These are phyloP conservation scores for Isatis tinctoria DNA, from an alignment of 345 rosid species.

Conservation along the genomic window DNA sequence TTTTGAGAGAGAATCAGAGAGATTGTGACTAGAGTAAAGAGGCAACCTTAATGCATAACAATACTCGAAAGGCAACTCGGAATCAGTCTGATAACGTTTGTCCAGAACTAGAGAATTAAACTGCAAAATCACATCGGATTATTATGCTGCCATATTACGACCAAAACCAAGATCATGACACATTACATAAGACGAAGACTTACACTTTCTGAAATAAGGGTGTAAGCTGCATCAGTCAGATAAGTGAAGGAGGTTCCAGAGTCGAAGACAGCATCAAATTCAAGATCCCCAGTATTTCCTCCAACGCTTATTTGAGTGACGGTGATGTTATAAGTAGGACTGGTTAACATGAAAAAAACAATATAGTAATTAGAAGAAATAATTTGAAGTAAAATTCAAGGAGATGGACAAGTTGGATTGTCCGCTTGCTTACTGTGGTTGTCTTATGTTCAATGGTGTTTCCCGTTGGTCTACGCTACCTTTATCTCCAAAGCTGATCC, in stretches of 20 bases:
- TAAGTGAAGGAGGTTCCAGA: conserved; percentile 94
- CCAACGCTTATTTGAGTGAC: conserved; percentile 58
- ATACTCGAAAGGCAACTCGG: conserved; percentile 68
- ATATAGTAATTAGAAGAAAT: neutral
- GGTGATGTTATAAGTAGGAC: conserved; percentile 84
- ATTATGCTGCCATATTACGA: neutral
- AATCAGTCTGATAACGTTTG: conserved; percentile 37
- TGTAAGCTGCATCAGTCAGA: conserved; percentile 73
- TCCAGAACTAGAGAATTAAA: conserved; percentile 54
- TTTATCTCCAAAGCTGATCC: conserved; percentile 90
- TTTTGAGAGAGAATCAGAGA: neutral
- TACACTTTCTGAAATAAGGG: conserved; percentile 58
- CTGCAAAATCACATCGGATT: conserved; percentile 40
- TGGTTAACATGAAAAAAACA: conserved; percentile 28
- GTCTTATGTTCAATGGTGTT: conserved; percentile 73
- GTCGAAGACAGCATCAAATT: conserved; percentile 77
- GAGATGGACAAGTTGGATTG: neutral
- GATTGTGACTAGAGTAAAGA: neutral
- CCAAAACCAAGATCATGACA: neutral
- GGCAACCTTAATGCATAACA: conserved; percentile 70
- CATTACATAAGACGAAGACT: conserved; percentile 27
- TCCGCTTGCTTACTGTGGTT: conserved; percentile 50
- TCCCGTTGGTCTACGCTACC: conserved; percentile 77
- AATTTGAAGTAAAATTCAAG: neutral
- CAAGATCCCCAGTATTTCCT: conserved; percentile 47